Base-by-base conservation (phyloP, 352 stramenopile species). In the Globisporangium nagaii region DNA sequence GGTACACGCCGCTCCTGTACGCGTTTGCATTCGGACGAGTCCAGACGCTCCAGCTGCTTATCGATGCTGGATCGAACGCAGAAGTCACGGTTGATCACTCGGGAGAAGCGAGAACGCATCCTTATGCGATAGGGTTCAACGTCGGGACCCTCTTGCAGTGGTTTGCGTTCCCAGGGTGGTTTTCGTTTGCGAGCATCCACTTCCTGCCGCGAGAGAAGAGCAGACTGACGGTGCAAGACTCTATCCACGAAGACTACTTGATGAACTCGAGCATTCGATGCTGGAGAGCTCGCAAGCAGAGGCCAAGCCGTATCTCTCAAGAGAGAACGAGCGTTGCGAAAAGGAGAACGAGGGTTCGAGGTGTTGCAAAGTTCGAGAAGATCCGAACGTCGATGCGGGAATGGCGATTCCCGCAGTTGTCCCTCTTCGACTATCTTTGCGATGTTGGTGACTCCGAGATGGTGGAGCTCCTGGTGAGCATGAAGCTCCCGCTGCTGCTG, bases 161-260 rank as follows among this genome's bases (percentile, higher is more conserved):
- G 67, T 84, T 84, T 40, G 73, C 68, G 4, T 59, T 87, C 10
- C 80, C 80, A 19, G 80, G 80, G 4, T 88, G 77, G 80, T 75
- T 80, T 32, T 64, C 72, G 0, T 79, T 66, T 44, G 61, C 60
- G 19, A 61, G 58, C 9, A 71, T 53, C 9, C 27, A 46, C 10
- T 56, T 75, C 10, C 56, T 59, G 7, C 20, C 20, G 6, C 34
- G 46, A 25, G 53, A 75, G 31, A 84, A 82, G 34, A 7, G 42
- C 17, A 42, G 45, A n/a, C n/a, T 84, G 9, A 67, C 70, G 4
- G 24, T 9, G 4, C n/a, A 56, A 2, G 32, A 48, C 13, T 53
- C 62, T 10, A 74, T 75, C 10, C 27, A 67, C 20, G 70, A 82
- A 30, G 62, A 72, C 31, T 70, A 65, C 22, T 24, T 74, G 15